Evolutionary conservation across 257 asterid species (phyloP).

Genomic region (Solanum raphanifolium): DNA sequence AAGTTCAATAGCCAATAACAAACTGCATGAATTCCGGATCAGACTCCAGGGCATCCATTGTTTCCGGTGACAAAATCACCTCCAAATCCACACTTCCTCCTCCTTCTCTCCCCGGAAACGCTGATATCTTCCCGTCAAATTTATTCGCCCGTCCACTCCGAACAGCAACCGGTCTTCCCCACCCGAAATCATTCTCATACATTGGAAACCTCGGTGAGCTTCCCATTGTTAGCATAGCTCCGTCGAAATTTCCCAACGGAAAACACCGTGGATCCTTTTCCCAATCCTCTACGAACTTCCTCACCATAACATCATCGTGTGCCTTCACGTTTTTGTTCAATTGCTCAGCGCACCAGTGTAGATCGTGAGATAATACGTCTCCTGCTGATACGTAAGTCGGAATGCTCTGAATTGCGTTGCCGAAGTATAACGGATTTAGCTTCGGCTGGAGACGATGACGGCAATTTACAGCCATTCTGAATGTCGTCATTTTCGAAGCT

Average conservation of each 20-base stretch:
- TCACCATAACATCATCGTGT: conserved; percentile 31
- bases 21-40: conserved; percentile 42
- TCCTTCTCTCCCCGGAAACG: conserved; percentile 38
- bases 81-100: conserved; percentile 37
- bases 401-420: conserved; percentile 67
- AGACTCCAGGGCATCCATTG: conserved; percentile 24
- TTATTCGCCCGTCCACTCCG: conserved; percentile 44
- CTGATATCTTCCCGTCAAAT: conserved; percentile 49
- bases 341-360: conserved; percentile 51
- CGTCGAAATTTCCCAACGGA: conserved; percentile 48
- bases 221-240: conserved; percentile 45
- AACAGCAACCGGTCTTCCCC: conserved; percentile 35
- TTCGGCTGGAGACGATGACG: conserved; percentile 58
- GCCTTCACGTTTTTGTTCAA: conserved; percentile 32
- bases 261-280: conserved; percentile 43
- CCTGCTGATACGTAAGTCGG: conserved; percentile 40
- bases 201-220: conserved; percentile 43
- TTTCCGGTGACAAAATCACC: conserved; percentile 35
- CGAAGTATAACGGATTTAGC: conserved; percentile 42
- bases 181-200: conserved; percentile 49
- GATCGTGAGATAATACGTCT: conserved; percentile 19
- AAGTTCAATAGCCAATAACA: conserved; percentile 13
- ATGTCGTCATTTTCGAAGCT: conserved; percentile 32
- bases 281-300: conserved; percentile 26
- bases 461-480: conserved; percentile 55